Evolutionary conservation across 2,329 filamentous ascomycete species (phyloP), one percentile per base, ranked within the genome.

Genomic region (Talaromyces marneffei): DNA sequence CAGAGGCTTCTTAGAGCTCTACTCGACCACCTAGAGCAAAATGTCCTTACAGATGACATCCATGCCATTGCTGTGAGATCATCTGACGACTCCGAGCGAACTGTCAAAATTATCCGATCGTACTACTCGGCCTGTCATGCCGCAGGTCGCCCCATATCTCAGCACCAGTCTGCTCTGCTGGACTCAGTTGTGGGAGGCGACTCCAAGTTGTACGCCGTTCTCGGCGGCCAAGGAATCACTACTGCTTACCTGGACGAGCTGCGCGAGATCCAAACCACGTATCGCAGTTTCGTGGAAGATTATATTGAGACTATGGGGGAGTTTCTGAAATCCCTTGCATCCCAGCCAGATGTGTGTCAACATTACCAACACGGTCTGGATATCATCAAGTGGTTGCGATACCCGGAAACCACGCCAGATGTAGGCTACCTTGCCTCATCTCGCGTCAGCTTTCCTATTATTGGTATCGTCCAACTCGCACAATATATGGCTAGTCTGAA

Each of bases 401-500:
- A 93, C 73, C 86, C 86, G 50, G 93, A 97, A 65, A 84, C 90
- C 10, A 95, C 96, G 61, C 94, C 94, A 18, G 93, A 97, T 74
- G 85, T 89, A 60, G 92, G 97, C 75, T 99, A 99, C 75, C 83
- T 97, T 33, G 90, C 97, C 46, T 96, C 92, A 10, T 92, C 92
- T 2, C 92, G 92, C 0, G 91, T 99, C 77, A 97, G 92, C 80
- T 87, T 99, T 72, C 94, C 94, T 33, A 79, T 99, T 74, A 99
- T 99, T 71, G 94, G 94, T 65, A 83, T 99, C 66, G 92, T 96
- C 27, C 94, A 99, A 77, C 85, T 99, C 61, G 91, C 92, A 44
- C 94, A 99, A 78, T 99, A 96, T 74, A 88, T 90, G 66, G 91
- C 97, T 44, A 93, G 92, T 57, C 97, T 92, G 80, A 91, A 92